Evolutionary conservation across 805 yeast species (phyloP), one percentile per base, ranked within the genome.

Genomic region (Alloascoidea africana): DNA sequence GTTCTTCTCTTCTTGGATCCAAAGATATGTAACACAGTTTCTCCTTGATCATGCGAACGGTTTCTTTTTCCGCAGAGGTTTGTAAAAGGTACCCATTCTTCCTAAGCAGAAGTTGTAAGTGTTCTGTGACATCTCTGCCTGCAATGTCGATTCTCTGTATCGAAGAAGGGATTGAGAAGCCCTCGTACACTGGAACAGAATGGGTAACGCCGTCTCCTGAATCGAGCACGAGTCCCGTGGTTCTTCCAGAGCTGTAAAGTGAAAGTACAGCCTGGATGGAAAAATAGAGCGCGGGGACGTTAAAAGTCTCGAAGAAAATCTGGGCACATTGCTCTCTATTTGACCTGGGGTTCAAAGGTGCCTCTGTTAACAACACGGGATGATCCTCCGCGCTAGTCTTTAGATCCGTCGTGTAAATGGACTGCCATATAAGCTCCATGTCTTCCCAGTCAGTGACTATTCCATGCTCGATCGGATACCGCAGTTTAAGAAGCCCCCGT

Each of bases 141-240:
- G 91, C 96, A 17, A 85, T 53, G 51, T 86, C 91, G 42, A 80
- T 63, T 39, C 96, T 58, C 53, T 71, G 70, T 16, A 83, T 73
- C 2, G 87, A 74, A 2, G 76, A 65, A 0, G 87, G 76, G 13
- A 87, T 53, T 8, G 87, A 66, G 54, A 84, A 87, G 3, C 97
- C 97, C 42, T 85, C 86, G 55, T 73, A 89, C 0, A 89, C 84
- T 0, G 96, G 96, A 2, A 85, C 94, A 5, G 81, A 66, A 49
- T 82, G 87, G 32, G 82, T 70, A 17, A 85, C 94, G 3, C 96
- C 96, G 54, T 87, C 96, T 3, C 96, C 96, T n/a, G 79, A 70
- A 51, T 87, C 96, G 8, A 89, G 51, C 2, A 84, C 94, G 30
- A 84, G 70, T 1, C 96, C 97, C 0, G 94, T 86, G 4, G 96